Conservation (phyloP, 164 flowering plant species). For the Chimonanthus praecox region DNA sequence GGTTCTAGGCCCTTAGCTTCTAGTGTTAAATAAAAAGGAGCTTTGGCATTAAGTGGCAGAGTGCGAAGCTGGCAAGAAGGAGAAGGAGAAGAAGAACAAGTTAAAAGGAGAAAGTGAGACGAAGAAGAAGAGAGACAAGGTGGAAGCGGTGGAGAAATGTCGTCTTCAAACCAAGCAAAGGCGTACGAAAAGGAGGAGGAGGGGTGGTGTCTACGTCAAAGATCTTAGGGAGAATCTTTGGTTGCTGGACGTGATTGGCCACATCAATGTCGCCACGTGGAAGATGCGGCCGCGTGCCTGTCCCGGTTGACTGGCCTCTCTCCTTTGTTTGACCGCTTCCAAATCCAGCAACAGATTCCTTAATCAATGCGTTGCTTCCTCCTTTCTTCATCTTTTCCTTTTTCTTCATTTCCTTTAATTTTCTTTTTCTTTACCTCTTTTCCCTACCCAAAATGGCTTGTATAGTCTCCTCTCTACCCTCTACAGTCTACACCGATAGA, state of each 20-base stretch:
- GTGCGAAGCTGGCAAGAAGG: too few species aligned
- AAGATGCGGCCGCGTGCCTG: background rate
- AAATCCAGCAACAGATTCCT: background rate
- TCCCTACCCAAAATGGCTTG: background rate
- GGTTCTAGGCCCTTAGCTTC: too few species aligned
- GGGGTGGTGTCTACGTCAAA: background rate
- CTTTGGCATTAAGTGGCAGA: too few species aligned
- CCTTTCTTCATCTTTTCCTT: background rate
- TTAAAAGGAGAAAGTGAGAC: background rate
- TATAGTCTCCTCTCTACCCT: too few species aligned
- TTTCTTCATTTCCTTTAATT: background rate
- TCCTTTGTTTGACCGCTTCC: background rate
- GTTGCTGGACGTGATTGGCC: background rate
- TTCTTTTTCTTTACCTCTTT: background rate
- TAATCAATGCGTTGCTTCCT: background rate
- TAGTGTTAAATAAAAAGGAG: too few species aligned
- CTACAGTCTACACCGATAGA: too few species aligned
- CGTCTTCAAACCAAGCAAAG: conserved; percentile 4
- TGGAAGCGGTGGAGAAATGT: background rate
- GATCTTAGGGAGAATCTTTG: conserved; percentile 1
- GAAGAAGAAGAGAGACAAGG: background rate
- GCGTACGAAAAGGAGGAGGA: background rate
- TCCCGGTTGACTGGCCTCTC: background rate
- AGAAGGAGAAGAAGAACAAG: too few species aligned
- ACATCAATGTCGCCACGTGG: background rate